Evolutionary conservation across 2,329 filamentous ascomycete species (phyloP).

Genomic region (Trichoderma pleuroti): DNA sequence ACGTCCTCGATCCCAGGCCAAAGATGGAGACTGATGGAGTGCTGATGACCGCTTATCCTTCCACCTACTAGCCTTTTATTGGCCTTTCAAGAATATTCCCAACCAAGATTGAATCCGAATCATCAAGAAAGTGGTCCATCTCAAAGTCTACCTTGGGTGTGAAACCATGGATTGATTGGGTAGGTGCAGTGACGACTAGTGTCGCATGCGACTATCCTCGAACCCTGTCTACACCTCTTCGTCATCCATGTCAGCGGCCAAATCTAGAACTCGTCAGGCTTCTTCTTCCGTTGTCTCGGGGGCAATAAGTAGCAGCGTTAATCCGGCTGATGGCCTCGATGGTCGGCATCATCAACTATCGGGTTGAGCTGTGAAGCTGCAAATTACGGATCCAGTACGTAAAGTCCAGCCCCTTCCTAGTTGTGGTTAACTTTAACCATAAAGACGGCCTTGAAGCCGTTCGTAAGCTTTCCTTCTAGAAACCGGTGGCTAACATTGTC

Average conservation of each 20-base stretch:
- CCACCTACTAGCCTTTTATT: background rate
- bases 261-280: background rate
- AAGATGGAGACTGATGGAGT: background rate
- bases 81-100: background rate
- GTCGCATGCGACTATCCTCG: background rate
- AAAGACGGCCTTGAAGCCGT: background rate
- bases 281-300: background rate
- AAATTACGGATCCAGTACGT: background rate
- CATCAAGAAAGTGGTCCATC: background rate
- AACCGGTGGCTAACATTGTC: background rate
- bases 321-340: background rate
- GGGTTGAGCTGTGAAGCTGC: background rate
- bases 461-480: background rate
- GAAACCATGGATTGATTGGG: background rate
- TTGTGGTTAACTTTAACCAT: background rate
- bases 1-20: background rate
- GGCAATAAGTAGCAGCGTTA: background rate
- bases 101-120: background rate
- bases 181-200: background rate
- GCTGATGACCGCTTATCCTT: background rate
- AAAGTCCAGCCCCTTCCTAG: background rate
- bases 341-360: background rate
- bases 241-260: constrained; percentile 4
- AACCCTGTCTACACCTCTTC: background rate
- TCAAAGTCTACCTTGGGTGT: background rate